phyloP scores from a whole-genome alignment of 345 rosid species.

The Linum trigynum region DNA sequence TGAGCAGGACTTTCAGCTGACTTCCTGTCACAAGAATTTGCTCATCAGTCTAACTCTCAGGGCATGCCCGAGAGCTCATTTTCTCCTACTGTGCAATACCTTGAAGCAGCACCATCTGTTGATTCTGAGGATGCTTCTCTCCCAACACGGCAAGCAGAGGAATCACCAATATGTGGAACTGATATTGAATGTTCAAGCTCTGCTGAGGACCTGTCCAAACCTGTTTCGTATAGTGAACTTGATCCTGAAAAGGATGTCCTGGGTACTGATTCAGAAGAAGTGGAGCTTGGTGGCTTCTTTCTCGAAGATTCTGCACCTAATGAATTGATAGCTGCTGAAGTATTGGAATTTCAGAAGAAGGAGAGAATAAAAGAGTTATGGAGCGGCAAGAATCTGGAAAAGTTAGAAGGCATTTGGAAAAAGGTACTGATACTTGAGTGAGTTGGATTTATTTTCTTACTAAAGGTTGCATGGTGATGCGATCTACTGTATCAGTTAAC shows the following conservation, averaged over 20 bases:
- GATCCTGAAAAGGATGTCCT: constrained; percentile 21
- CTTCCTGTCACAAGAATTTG: constrained; percentile 49
- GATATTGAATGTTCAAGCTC: constrained; percentile 26
- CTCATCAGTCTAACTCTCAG: constrained; percentile 22
- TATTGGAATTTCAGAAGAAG: constrained; percentile 53
- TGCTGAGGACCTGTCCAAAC: constrained; percentile 24
- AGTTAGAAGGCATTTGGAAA: constrained; percentile 86
- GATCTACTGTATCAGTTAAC: neutral
- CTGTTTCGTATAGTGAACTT: constrained; percentile 19
- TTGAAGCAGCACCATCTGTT: constrained; percentile 17
- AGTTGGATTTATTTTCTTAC: constrained; percentile 8
- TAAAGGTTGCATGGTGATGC: neutral
- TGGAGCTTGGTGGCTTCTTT: constrained; percentile 69
- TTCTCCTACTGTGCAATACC: constrained; percentile 16
- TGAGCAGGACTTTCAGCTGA: constrained; percentile 69
- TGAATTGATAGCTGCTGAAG: constrained; percentile 38
- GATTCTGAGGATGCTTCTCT: constrained; percentile 18
- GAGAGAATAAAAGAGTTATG: constrained; percentile 52
- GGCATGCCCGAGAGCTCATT: constrained; percentile 20
- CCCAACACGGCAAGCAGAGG: constrained; percentile 19
- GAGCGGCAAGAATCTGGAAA: constrained; percentile 54
- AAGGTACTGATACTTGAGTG: constrained; percentile 43
- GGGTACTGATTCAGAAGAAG: constrained; percentile 36
- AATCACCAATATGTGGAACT: constrained; percentile 20
- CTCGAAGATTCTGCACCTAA: constrained; percentile 34